Evolutionary conservation across 2,329 filamentous ascomycete genomes (phyloP).

Genomic region (Fusarium stilboides): DNA sequence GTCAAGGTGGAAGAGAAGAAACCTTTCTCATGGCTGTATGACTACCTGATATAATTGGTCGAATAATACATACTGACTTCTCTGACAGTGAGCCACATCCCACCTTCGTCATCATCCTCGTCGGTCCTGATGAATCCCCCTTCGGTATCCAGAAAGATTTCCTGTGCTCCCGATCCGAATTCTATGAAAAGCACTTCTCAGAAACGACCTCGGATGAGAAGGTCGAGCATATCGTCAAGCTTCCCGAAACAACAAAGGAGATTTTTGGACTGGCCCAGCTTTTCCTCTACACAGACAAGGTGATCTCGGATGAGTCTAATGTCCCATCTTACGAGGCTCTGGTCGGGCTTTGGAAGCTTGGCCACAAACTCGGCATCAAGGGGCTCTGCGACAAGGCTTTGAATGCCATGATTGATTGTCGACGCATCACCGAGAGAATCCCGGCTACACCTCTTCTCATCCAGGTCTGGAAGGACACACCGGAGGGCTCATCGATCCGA

Average conservation of each 20-base stretch:
- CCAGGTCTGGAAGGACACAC: conserved; percentile 74
- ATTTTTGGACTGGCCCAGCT: conserved; percentile 70
- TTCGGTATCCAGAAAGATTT: conserved; percentile 74
- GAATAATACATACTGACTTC: conserved; percentile 22
- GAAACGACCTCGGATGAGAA: conserved; percentile 54
- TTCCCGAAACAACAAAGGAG: conserved; percentile 64
- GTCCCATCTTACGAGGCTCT: conserved; percentile 69
- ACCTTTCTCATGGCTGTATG: conserved; percentile 60
- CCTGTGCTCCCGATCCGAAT: conserved; percentile 66
- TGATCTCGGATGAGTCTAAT: conserved; percentile 60
- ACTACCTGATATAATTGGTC: neutral
- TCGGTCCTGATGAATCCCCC: conserved; percentile 66
- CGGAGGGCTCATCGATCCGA: conserved; percentile 72
- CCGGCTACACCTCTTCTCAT: conserved; percentile 72
- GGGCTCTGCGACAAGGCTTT: conserved; percentile 71
- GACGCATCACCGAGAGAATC: conserved; percentile 67
- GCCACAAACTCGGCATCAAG: conserved; percentile 65
- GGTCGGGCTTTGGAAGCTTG: conserved; percentile 71
- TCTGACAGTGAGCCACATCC: conserved; percentile 67
- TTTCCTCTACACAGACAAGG: conserved; percentile 67
- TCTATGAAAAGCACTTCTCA: conserved; percentile 64
- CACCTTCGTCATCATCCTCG: conserved; percentile 68
- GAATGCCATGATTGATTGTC: conserved; percentile 70
- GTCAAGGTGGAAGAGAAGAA: conserved; percentile 29
- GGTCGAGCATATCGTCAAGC: conserved; percentile 66